phyloP scores from a whole-genome alignment of 2,329 filamentous ascomycete species.

The Apiospora kogelbergensis region DNA sequence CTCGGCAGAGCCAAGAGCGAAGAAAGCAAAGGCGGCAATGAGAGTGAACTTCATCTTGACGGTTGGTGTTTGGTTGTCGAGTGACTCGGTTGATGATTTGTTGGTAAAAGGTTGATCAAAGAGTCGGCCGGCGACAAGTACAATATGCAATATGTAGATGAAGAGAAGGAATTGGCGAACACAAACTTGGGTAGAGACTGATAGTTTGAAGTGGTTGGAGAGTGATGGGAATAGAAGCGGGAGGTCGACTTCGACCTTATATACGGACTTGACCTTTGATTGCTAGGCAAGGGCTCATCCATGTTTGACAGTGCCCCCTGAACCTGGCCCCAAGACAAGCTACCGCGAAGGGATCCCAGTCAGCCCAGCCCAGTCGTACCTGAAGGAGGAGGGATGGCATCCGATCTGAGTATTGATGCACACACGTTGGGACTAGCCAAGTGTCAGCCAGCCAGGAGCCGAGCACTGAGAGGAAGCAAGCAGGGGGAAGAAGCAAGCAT shows the following conservation, averaged over 20 bases:
- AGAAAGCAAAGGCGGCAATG: slow-evolving; percentile 46
- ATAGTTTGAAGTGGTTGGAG: slow-evolving; percentile 19
- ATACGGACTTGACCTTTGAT: background rate
- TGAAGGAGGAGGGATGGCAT: background rate
- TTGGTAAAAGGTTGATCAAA: slow-evolving; percentile 27
- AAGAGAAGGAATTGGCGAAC: slow-evolving; percentile 26
- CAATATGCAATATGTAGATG: slow-evolving; percentile 21
- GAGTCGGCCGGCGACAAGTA: slow-evolving; percentile 55
- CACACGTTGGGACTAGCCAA: background rate
- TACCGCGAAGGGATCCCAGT: background rate
- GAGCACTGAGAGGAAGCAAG: background rate
- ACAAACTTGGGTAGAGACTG: slow-evolving; percentile 13
- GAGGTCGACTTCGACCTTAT: slow-evolving; percentile 22
- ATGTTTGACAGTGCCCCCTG: background rate
- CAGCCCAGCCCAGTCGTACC: background rate
- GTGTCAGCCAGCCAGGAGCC: background rate
- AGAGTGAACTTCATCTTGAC: slow-evolving; percentile 56
- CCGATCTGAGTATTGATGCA: background rate
- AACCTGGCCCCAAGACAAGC: background rate
- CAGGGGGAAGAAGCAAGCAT: background rate
- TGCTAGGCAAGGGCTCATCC: background rate
- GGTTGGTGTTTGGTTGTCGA: slow-evolving; percentile 15
- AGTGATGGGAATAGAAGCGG: slow-evolving; percentile 22
- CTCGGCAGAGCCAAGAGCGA: slow-evolving; percentile 45
- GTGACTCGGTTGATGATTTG: slow-evolving; percentile 4